A percentile compares a stretch with the other conserved stretches of the same genome.
Conservation (phyloP, 208 protist species). For the Trypanosoma mega region DNA sequence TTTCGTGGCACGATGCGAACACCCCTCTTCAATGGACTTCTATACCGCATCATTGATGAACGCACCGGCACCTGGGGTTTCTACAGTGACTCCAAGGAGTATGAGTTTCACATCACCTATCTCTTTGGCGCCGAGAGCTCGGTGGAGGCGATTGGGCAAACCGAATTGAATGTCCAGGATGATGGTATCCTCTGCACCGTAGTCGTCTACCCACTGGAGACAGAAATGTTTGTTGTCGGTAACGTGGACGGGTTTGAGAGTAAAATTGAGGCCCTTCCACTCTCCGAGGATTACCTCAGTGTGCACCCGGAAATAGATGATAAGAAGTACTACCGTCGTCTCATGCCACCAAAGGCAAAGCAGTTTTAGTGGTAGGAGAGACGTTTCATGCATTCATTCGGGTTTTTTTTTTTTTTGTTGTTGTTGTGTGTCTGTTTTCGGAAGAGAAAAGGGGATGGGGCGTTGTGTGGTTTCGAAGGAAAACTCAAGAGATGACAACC, state of each 20-base stretch:
- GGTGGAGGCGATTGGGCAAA: conserved; percentile 43
- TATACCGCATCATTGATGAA: conserved; percentile 64
- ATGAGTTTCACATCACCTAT: conserved; percentile 84
- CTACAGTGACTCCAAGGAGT: conserved; percentile 80
- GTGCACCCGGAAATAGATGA: conserved; percentile 62
- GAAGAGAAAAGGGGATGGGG: too few relatives aligned
- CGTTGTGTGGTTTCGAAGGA: too few relatives aligned
- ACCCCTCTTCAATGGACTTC: conserved; percentile 68
- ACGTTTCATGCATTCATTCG: too few relatives aligned
- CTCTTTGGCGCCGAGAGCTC: conserved; percentile 60
- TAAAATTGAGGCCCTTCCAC: conserved; percentile 72
- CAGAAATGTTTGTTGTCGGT: conserved; percentile 64
- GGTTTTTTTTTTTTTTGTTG: too few relatives aligned
- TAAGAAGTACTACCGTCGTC: conserved; percentile 56
- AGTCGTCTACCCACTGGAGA: conserved; percentile 63
- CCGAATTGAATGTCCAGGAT: conserved; percentile 45
- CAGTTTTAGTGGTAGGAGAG: conserved; percentile 35
- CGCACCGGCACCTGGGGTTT: conserved; percentile 45
- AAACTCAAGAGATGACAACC: too few relatives aligned
- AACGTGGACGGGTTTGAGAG: conserved; percentile 60
- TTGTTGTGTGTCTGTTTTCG: too few relatives aligned
- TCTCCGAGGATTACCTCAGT: conserved; percentile 75
- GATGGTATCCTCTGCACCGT: conserved; percentile 69
- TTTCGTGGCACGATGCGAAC: conserved; percentile 27
- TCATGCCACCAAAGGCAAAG: conserved; percentile 48